phyloP scores from a whole-genome alignment of 441 rosid species.

The Bocquillonia castaneifolia region DNA sequence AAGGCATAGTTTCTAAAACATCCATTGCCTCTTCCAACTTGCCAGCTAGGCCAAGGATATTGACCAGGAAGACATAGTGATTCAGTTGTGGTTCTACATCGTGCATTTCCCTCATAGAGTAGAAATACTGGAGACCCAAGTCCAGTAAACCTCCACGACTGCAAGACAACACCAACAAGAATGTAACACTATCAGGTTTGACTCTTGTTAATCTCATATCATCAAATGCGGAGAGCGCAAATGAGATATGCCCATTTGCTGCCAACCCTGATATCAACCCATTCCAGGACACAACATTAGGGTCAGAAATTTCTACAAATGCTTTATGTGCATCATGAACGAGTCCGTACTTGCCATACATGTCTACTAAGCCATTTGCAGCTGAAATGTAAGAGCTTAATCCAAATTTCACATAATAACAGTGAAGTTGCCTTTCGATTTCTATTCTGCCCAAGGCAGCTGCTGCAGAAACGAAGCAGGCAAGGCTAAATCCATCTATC shows the following conservation, averaged over 20 bases:
- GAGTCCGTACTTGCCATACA: slow-evolving; percentile 26
- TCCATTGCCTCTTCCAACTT: slow-evolving; percentile 25
- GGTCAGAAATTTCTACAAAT: slow-evolving; percentile 22
- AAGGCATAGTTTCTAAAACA: slow-evolving; percentile 27
- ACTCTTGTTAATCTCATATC: slow-evolving; percentile 25
- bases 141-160: slow-evolving; percentile 28
- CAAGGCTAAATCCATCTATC: slow-evolving; percentile 50
- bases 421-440: slow-evolving; percentile 28
- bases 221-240: slow-evolving; percentile 30
- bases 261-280: slow-evolving; percentile 28
- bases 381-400: slow-evolving; percentile 22
- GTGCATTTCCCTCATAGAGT: slow-evolving; percentile 24
- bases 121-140: slow-evolving; percentile 27
- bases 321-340: slow-evolving; percentile 21
- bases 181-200: slow-evolving; percentile 29
- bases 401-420: slow-evolving; percentile 25
- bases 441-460: slow-evolving; percentile 20
- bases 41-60: slow-evolving; percentile 32
- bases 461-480: slow-evolving; percentile 44
- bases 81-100: slow-evolving; percentile 20
- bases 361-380: slow-evolving; percentile 23
- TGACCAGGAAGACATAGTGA: slow-evolving; percentile 27
- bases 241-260: slow-evolving; percentile 18
- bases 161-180: slow-evolving; percentile 27
- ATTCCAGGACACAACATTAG: slow-evolving; percentile 44